Base-by-base conservation (phyloP, 352 stramenopile genomes). In the Globisporangium cederbergense region DNA sequence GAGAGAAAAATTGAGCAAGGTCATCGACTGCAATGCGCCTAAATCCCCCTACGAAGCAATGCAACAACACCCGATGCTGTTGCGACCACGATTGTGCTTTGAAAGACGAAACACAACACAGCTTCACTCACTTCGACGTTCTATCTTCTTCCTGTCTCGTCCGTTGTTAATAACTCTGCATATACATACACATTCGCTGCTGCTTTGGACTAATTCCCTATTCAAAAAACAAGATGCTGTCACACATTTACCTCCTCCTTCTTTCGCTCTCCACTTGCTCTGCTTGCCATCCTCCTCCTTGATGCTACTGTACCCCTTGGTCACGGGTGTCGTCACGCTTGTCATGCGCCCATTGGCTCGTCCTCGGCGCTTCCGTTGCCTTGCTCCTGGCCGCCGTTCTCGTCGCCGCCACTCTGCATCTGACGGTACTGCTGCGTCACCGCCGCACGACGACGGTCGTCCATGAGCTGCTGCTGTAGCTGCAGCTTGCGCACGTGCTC, bases 401-500 rank as follows among this genome's bases (percentile, higher is more conserved):
- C 52, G 38, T 56, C 49, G 22, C 56, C 49, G 11, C 22, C 60
- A 30, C 67, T 87, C 67, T 93, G 83, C 78, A 92, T 83, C 65
- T 94, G 83, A 2, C 83, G 84, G 38, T 96, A 96, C 70, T 96
- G 86, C 62, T 96, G 83, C 20, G 87, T 96, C 20, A 96, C 87
- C 14, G 87, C 87, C 16, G 85, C 85, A 46, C 96, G 90, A 56
- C 97, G 91, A 9, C 97, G 88, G 73, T 99, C 96, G 74, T 99
- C 96, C 93, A 99, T 98, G 57, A 97, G 91, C 77, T 98, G 93
- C 81, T 99, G 97, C 82, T 99, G 97, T 64, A 98, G 78, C 69
- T 97, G 92, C 53, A 99, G 76, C 75, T 98, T 97, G 60, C 96
- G 86, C 51, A 98, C 93, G 60, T 98, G 85, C 78, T 99, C 93